Percentiles rank a stretch among this genome's conserved stretches.
Evolutionary conservation across 2,329 filamentous ascomycete genomes (phyloP).

Genomic region (Chrysosporium keratinophilum): DNA sequence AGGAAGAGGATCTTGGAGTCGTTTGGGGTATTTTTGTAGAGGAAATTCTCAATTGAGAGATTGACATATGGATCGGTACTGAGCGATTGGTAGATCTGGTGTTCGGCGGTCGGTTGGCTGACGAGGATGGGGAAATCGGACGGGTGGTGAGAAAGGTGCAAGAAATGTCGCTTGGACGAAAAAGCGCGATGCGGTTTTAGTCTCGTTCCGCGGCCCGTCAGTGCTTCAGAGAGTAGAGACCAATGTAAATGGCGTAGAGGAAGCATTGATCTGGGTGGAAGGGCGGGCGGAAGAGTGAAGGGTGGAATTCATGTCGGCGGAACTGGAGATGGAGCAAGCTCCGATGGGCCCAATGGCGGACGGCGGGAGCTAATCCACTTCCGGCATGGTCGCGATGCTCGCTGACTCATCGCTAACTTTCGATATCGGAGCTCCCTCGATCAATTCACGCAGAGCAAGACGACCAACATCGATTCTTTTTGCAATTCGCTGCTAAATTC

Average conservation of each 20-base stretch:
- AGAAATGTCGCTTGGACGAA: conserved; percentile 14
- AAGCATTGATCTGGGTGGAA: conserved; percentile 13
- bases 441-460: background rate
- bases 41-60: conserved; percentile 84
- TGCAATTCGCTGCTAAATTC: background rate
- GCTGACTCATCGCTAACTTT: conserved; percentile 10
- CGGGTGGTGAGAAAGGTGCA: conserved; percentile 25
- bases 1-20: conserved; percentile 72
- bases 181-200: background rate
- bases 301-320: conserved; percentile 5
- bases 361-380: conserved; percentile 11
- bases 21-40: conserved; percentile 62
- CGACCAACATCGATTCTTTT: background rate
- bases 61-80: conserved; percentile 73
- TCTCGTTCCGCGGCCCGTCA: background rate
- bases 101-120: conserved; percentile 26
- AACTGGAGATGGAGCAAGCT: conserved; percentile 2
- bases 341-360: background rate
- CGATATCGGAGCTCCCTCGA: conserved; percentile 10
- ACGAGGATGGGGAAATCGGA: conserved; percentile 21
- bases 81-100: conserved; percentile 61
- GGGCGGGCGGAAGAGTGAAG: background rate
- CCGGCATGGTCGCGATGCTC: background rate
- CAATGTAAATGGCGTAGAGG: conserved; percentile 15
- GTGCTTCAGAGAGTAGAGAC: background rate